Conservation (phyloP, 2,329 filamentous ascomycete genomes). For the Fusarium musae region DNA sequence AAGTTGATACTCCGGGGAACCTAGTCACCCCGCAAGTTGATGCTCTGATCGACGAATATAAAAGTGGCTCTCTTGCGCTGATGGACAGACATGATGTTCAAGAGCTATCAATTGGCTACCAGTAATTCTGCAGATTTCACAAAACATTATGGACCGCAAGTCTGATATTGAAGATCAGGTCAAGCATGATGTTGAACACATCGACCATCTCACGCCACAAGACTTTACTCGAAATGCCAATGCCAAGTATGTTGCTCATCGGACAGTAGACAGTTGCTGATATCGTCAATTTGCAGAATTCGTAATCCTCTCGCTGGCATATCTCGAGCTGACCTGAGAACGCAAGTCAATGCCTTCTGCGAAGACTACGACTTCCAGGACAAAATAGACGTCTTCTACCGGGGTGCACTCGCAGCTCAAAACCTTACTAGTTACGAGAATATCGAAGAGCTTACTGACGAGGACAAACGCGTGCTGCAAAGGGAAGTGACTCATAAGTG, state of each 20-base stretch:
- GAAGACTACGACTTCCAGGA: constrained; percentile 43
- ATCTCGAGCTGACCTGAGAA: constrained; percentile 33
- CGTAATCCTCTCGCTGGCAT: constrained; percentile 44
- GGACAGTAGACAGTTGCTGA: background rate
- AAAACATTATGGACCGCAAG: background rate
- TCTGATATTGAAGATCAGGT: constrained; percentile 37
- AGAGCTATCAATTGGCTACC: background rate
- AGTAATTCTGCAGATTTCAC: background rate
- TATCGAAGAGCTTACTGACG: constrained; percentile 38
- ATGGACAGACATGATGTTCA: background rate
- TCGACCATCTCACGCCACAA: constrained; percentile 14
- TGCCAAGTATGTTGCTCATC: constrained; percentile 39
- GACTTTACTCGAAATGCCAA: constrained; percentile 48
- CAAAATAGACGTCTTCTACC: constrained; percentile 43
- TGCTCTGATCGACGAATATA: constrained; percentile 1
- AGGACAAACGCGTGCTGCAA: constrained; percentile 39
- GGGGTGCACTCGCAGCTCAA: constrained; percentile 46
- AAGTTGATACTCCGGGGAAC: background rate
- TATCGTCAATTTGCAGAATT: constrained; percentile 23
- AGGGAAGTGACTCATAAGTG: constrained; percentile 46
- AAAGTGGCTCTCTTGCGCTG: constrained; percentile 2
- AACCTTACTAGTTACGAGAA: constrained; percentile 31
- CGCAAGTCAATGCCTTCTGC: constrained; percentile 43
- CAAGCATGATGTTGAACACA: constrained; percentile 33
- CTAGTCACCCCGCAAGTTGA: constrained; percentile 6